These are phyloP conservation scores for Xeromyces bisporus DNA, from an alignment of 495 filamentous ascomycete genomes.

Conservation along the genomic window DNA sequence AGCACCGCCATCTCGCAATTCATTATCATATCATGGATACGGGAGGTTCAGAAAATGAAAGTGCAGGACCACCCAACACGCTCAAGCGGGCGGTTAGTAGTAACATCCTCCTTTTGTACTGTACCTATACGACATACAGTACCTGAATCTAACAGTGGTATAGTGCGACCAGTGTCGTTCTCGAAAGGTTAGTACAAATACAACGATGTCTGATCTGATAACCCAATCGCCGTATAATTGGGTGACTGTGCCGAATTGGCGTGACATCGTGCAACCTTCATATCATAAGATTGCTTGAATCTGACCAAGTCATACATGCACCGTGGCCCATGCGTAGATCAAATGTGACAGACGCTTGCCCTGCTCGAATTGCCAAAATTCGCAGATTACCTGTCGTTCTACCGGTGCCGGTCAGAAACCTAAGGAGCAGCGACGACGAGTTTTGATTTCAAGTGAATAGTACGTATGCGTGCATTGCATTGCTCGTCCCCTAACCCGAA, in stretches of 20 bases:
- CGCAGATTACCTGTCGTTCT: conserved; percentile 33
- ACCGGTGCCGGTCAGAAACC: conserved; percentile 43
- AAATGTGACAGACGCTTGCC: conserved; percentile 29
- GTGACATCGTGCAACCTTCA: no score
- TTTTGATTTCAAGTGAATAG: conserved; percentile 56
- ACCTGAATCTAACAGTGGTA: conserved; percentile 2
- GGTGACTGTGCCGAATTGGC: no score
- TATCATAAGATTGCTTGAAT: no score
- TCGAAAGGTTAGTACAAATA: conserved; percentile 25
- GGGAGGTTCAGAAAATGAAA: conserved; percentile 19
- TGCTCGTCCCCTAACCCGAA: conserved; percentile 1
- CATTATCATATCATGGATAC: conserved; percentile 14
- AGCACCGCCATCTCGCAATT: no score
- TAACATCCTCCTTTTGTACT: conserved; percentile 5
- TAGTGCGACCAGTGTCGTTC: conserved; percentile 35
- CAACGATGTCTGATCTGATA: no score
- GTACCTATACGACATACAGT: no score
- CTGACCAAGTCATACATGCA: neutral
- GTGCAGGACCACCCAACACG: conserved; percentile 8
- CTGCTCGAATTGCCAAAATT: conserved; percentile 31
- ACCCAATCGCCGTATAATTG: no score
- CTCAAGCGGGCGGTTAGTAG: conserved; percentile 18
- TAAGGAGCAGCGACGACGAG: conserved; percentile 40
- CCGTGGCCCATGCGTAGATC: conserved; percentile 11
- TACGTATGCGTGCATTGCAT: conserved; percentile 13